These are phyloP conservation scores for Lasiodiplodia hormozganensis DNA, from an alignment of 2,329 filamentous ascomycete genomes.

Conservation along the genomic window DNA sequence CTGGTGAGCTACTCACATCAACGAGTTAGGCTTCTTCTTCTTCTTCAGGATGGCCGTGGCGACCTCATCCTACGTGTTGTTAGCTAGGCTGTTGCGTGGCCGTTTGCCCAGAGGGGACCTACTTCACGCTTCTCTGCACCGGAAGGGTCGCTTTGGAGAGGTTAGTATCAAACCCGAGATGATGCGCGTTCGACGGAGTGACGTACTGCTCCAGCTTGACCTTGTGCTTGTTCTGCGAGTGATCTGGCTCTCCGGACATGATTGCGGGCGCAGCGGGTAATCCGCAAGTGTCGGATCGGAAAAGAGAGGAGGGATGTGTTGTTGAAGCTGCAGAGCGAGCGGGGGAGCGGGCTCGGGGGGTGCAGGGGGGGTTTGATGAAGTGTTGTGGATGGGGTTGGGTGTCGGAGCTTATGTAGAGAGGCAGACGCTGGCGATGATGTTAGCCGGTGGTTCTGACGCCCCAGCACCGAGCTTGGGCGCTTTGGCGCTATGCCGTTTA, in stretches of 20 bases:
- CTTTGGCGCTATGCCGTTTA: constrained; percentile 19
- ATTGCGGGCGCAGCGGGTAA: constrained; percentile 30
- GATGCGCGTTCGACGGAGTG: constrained; percentile 30
- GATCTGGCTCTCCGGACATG: constrained; percentile 60
- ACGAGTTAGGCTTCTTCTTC: constrained; percentile 99
- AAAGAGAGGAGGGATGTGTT: constrained; percentile 6
- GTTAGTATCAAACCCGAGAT: constrained; percentile 49
- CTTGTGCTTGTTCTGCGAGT: constrained; percentile 53
- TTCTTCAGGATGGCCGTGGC: constrained; percentile 98
- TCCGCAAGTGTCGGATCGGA: constrained; percentile 8
- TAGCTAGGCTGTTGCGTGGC: constrained; percentile 37
- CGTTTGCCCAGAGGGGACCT: constrained; percentile 47
- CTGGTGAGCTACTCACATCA: constrained; percentile 73
- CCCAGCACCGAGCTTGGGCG: constrained; percentile 24
- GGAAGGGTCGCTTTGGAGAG: constrained; percentile 75
- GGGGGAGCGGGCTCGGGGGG: constrained; percentile 16
- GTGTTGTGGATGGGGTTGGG: constrained; percentile 13
- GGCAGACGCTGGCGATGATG: constrained; percentile 29
- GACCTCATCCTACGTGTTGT: constrained; percentile 74
- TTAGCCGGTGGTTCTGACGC: constrained; percentile 27
- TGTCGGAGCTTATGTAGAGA: constrained; percentile 25
- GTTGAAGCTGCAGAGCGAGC: constrained; percentile 18
- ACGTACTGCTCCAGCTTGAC: constrained; percentile 56
- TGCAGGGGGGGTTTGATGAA: constrained; percentile 18
- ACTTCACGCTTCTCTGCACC: constrained; percentile 87